A percentile compares a stretch with the other conserved stretches of the same genome.
phyloP scores from a whole-genome alignment of 2,329 filamentous ascomycete genomes.

The Pleurostoma richardsiae region DNA sequence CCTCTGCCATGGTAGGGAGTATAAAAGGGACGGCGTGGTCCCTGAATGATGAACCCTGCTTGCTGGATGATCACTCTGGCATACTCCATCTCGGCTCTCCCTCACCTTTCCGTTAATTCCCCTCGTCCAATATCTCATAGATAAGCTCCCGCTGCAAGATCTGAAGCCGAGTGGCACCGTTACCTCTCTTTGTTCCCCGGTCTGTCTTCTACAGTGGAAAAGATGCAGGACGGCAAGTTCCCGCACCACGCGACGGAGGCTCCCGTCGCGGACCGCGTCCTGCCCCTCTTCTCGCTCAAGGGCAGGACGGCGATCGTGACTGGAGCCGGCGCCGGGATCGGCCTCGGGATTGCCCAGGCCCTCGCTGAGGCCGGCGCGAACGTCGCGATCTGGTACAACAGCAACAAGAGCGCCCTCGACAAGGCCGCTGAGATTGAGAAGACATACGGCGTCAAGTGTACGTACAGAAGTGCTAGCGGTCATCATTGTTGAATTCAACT shows the following conservation, averaged over 20 bases:
- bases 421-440: slow-evolving; percentile 59
- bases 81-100: no score
- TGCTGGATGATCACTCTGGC: no score
- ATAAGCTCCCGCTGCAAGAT: no score
- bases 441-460: slow-evolving; percentile 64
- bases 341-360: slow-evolving; percentile 57
- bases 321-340: slow-evolving; percentile 63
- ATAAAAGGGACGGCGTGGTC: no score
- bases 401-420: slow-evolving; percentile 58
- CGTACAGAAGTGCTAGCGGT: no score
- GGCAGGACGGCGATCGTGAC: slow-evolving; percentile 66
- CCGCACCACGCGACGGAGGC: slow-evolving; percentile 49
- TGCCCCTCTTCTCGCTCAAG: slow-evolving; percentile 54
- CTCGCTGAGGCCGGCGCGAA: slow-evolving; percentile 68
- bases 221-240: slow-evolving; percentile 44
- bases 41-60: no score
- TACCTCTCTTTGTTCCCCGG: no score
- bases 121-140: no score
- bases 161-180: no score
- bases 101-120: no score
- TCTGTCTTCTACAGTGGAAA: slow-evolving; percentile 16
- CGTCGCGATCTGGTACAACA: slow-evolving; percentile 69
- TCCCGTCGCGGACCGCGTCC: slow-evolving; percentile 43
- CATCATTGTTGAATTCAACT: not conserved
- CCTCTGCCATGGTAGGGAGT: no score